Evolutionary conservation across 208 protist genomes (phyloP), one percentile per base, ranked within the genome.

Genomic region (Phytomonas francai): DNA sequence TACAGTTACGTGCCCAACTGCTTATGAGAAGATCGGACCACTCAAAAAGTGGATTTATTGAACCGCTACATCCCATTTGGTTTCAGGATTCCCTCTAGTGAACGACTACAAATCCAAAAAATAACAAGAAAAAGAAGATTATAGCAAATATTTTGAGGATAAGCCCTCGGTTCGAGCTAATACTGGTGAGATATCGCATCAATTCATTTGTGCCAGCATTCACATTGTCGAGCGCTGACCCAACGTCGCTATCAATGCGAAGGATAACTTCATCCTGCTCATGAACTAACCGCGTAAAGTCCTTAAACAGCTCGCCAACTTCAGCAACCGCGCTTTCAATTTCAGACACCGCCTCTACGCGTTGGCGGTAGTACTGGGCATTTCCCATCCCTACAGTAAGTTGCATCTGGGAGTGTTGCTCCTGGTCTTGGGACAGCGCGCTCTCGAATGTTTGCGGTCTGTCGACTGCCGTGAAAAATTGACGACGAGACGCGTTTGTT

Each of bases 81-180:
- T 54, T 0, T 54, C 8, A 54, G 19, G 45, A 54, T 54, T 54
- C 3, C 45, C 14, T 3, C 86, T 68, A 96, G 1, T 87, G 81
- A n/a, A 96, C 88, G 51, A 97, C 85, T 12, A 97, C 54, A 61
- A 97, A 75, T 33, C 88, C 90, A 77, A 98, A 98, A 27, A 98
- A 83, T 7, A 98, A 70, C 27, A 98, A 77, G 65, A 98, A 97
- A 30, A 97, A 76, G 59, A 98, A 89, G 27, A 98, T 71, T 14
- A 97, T 74, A 19, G 78, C 89, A 72, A 98, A 94, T 31, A 98
- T 80, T 72, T 97, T 97, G 70, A 98, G 65, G 71, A 98, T 97
- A n/a, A 98, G 80, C 8, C 83, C 79, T 28, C 95, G 82, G 68
- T 97, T 97, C 59, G 87, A 90, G 59, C 79, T 92, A 14, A 98